Evolutionary conservation across 129 eudicot species (phyloP).

Genomic region (Pittosporum tobira): DNA sequence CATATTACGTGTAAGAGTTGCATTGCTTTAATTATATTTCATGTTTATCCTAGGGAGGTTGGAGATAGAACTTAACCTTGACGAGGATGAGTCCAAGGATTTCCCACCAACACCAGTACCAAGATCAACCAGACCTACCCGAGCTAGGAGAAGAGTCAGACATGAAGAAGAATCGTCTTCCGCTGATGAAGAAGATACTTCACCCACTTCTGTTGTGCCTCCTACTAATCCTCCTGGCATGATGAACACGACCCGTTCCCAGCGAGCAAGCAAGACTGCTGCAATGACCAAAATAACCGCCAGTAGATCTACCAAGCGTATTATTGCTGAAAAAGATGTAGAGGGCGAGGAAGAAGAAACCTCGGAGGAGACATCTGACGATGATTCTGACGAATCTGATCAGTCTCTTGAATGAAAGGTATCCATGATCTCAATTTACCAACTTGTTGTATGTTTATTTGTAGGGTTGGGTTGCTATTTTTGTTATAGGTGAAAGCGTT

Average conservation of each 20-base stretch:
- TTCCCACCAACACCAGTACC: constrained; percentile 71
- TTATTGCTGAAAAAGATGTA: constrained; percentile 18
- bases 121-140: constrained; percentile 37
- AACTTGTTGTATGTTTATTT: not conserved
- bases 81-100: constrained; percentile 28
- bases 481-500: not conserved
- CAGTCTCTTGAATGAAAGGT: constrained; percentile 1
- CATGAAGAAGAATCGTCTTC: constrained; percentile 52
- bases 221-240: constrained; percentile 34
- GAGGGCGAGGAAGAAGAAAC: constrained; percentile 33
- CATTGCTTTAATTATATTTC: constrained; percentile 1
- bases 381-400: constrained; percentile 35
- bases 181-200: constrained; percentile 62
- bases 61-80: constrained; percentile 40
- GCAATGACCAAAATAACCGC: constrained; percentile 66
- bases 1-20: too few species aligned
- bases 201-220: constrained; percentile 42
- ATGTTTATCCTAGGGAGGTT: constrained; percentile 41
- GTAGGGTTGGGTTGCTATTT: not conserved
- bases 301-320: constrained; percentile 21
- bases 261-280: constrained; percentile 91
- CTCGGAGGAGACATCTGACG: constrained; percentile 58
- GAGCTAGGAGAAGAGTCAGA: constrained; percentile 48
- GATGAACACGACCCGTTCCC: constrained; percentile 58
- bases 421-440: not conserved